Evolutionary conservation across 2,329 filamentous ascomycete genomes (phyloP).

Genomic region (Fusarium sp.): DNA sequence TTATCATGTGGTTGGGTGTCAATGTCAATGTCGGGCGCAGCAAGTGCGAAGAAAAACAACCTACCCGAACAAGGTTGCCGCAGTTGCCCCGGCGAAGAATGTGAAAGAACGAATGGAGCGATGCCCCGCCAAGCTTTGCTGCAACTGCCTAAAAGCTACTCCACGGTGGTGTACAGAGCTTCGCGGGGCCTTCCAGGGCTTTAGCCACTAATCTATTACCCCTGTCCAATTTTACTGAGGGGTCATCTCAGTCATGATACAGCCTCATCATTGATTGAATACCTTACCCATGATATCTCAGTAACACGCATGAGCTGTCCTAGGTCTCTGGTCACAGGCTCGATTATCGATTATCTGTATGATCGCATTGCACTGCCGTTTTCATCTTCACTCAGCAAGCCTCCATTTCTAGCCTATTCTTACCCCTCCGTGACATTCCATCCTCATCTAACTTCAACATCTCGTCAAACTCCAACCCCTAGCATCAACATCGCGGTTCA

Average conservation of each 20-base stretch:
- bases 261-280: background rate
- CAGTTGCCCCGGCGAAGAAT: conserved; percentile 42
- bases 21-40: conserved; percentile 34
- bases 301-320: background rate
- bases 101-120: conserved; percentile 2
- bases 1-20: conserved; percentile 23
- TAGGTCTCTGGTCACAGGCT: background rate
- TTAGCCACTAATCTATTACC: background rate
- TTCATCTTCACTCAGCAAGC: conserved; percentile 15
- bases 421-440: conserved; percentile 36
- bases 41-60: conserved; percentile 34
- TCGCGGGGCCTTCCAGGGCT: background rate
- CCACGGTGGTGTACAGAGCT: conserved; percentile 13
- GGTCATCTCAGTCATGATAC: conserved; percentile 7
- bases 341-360: background rate
- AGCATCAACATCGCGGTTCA: background rate
- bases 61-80: conserved; percentile 29
- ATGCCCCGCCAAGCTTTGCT: background rate
- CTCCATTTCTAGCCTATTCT: conserved; percentile 2
- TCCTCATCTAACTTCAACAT: conserved; percentile 8
- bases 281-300: conserved; percentile 3
- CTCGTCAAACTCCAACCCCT: background rate
- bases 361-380: background rate
- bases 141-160: background rate
- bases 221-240: conserved; percentile 9